Base-by-base conservation (phyloP, 306 rosid genomes). In the Malus domestica region DNA sequence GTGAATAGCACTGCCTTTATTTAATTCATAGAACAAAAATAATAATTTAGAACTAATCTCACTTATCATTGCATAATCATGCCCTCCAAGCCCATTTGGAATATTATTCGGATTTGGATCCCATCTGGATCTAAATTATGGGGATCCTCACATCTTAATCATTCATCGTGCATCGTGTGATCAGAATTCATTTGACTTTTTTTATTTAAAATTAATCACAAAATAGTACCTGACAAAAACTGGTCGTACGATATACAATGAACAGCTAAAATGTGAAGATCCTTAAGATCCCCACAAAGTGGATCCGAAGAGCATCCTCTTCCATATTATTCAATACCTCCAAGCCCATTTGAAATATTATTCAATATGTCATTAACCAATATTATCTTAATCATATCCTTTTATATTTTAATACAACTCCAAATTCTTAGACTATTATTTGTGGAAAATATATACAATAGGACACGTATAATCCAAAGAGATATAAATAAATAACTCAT, bases 11-110 rank as follows among this genome's bases (percentile, higher is more conserved):
- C 7, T 33, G 6, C 38, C 38, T 22, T n/a, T 67, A 67, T 67
- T 40, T 38, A 40, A 22, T 38, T 1, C 14, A 67, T 3, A 40
- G 44, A 10, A 40, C 44, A 40, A 40, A 40, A 40, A 40, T 40
- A 40, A 9, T 8, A 40, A 40, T 40, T 40, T 40, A 40, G 11
- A 40, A 74, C 27, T 12, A 42, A 29, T 12, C 68, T 44, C 10
- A 25, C 42, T 65, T 54, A 63, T 80, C 80, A 81, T 55, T 54
- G 71, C 20, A 58, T 42, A 76, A 76, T 81, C 77, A 76, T 44
- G 45, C 70, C 60, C 10, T 38, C 44, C 10, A 38, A 38, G 38
- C 38, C 35, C 6, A 5, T 33, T 33, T 33, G 38, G 38, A 35
- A 35, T 35, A 35, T 6, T 35, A 35, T 35, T 35, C 0, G 8